Evolutionary conservation across 495 filamentous ascomycete genomes (phyloP).

Genomic region (Polyplosphaeria fusca): DNA sequence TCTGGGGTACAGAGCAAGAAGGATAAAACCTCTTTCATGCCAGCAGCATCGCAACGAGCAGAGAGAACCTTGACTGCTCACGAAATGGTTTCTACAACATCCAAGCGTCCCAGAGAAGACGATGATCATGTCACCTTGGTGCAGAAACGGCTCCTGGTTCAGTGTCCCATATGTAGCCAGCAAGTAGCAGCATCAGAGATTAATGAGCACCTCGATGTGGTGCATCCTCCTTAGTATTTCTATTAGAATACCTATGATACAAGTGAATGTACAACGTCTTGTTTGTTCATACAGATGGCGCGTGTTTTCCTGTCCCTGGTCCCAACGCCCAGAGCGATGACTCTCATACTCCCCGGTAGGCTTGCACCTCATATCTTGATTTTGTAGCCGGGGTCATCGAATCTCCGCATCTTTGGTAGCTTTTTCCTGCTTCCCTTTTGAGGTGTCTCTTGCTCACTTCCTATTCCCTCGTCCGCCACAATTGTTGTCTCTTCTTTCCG

Average conservation of each 20-base stretch:
- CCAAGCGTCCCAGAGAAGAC: neutral
- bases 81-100: neutral
- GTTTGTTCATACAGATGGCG: too few relatives aligned
- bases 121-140: conserved; percentile 2
- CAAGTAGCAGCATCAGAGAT: conserved; percentile 27
- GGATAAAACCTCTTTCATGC: too few relatives aligned
- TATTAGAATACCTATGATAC: too few relatives aligned
- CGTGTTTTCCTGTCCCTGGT: too few relatives aligned
- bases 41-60: neutral
- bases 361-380: neutral
- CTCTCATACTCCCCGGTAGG: neutral
- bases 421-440: neutral
- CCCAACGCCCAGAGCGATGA: too few relatives aligned
- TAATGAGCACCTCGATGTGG: conserved; percentile 37
- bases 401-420: neutral
- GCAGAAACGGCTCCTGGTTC: conserved; percentile 16
- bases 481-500: conserved; percentile 58
- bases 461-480: conserved; percentile 45
- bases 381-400: neutral
- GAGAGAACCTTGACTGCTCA: neutral
- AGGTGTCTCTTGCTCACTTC: conserved; percentile 36
- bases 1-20: neutral
- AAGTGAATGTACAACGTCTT: too few relatives aligned
- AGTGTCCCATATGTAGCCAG: conserved; percentile 30
- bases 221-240: conserved; percentile 32